Percentiles rank a stretch among this genome's conserved stretches.
Evolutionary conservation across 345 rosid genomes (phyloP).

Genomic region (Excoecaria cochinchinensis): DNA sequence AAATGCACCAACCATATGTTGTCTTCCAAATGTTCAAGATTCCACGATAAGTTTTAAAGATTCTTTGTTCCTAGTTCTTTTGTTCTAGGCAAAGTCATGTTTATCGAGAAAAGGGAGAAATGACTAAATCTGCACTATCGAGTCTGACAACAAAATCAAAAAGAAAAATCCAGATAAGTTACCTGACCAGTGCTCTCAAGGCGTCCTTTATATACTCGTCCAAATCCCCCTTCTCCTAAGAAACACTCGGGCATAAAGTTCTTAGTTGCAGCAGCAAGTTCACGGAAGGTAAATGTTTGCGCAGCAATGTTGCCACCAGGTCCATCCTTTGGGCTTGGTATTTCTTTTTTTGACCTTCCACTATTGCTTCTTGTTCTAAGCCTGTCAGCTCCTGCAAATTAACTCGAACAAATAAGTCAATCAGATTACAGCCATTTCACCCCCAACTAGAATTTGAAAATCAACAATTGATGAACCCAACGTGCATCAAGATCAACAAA

Average conservation of each 20-base stretch:
- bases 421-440: slow-evolving; percentile 6
- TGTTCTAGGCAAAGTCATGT: background rate
- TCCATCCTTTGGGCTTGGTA: slow-evolving; percentile 52
- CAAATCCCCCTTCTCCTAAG: slow-evolving; percentile 98
- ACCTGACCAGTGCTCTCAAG: slow-evolving; percentile 97
- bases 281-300: slow-evolving; percentile 83
- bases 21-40: slow-evolving; percentile 1
- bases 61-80: background rate
- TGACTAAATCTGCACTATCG: background rate
- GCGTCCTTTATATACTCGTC: slow-evolving; percentile 85
- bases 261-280: slow-evolving; percentile 86
- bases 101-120: slow-evolving; percentile 7
- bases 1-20: background rate
- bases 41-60: slow-evolving; percentile 7
- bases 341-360: slow-evolving; percentile 62
- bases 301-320: slow-evolving; percentile 71
- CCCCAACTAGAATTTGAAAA: background rate
- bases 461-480: background rate
- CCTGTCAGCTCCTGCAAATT: slow-evolving; percentile 70
- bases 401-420: slow-evolving; percentile 24
- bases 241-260: slow-evolving; percentile 88
- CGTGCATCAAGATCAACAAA: slow-evolving; percentile 3
- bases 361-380: slow-evolving; percentile 61
- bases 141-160: background rate
- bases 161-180: slow-evolving; percentile 13